A percentile compares a stretch with the other conserved stretches of the same genome.
Evolutionary conservation across 768 basidiomycete genomes (phyloP).

Genomic region (Collybiopsis luxurians): DNA sequence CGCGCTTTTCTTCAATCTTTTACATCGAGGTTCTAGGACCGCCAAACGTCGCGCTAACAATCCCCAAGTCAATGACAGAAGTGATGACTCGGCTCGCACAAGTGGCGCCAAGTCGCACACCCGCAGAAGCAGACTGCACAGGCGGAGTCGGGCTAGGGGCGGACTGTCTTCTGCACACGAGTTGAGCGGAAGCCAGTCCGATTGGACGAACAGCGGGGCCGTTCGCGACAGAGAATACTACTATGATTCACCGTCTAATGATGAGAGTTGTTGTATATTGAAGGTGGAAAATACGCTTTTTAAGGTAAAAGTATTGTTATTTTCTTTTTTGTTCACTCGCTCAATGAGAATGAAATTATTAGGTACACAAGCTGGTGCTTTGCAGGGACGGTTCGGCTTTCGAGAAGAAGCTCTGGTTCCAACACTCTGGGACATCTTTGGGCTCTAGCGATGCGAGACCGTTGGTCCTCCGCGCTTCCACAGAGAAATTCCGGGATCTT

Average conservation of each 20-base stretch:
- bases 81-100: neutral
- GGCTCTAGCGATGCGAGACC: conserved; percentile 28
- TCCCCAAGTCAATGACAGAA: neutral
- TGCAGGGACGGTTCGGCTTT: conserved; percentile 41
- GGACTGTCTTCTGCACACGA: neutral
- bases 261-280: conserved; percentile 57
- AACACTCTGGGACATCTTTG: conserved; percentile 19
- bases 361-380: conserved; percentile 46
- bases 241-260: neutral
- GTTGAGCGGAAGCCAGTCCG: neutral
- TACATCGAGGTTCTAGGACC: neutral
- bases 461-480: conserved; percentile 37
- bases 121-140: neutral
- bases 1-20: neutral
- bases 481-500: conserved; percentile 44
- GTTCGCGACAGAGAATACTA: conserved; percentile 2
- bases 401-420: conserved; percentile 34
- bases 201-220: neutral
- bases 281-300: conserved; percentile 60
- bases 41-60: neutral
- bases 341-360: neutral
- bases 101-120: neutral
- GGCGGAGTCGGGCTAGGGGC: neutral
- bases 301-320: conserved; percentile 41
- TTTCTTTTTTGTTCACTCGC: no score